Conservation (phyloP, 164 flowering plant species). For the Nelumbo lutea region DNA sequence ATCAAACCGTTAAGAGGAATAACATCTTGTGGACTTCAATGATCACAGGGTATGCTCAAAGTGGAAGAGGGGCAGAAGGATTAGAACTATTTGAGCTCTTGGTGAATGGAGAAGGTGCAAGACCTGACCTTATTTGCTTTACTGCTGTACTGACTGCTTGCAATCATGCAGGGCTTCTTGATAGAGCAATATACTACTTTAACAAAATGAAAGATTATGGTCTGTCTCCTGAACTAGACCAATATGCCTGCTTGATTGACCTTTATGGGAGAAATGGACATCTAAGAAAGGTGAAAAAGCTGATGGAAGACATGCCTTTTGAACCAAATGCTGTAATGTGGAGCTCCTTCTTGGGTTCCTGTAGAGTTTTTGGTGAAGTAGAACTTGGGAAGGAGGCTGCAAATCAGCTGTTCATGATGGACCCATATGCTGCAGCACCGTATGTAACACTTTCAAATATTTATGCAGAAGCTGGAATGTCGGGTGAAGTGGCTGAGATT, state of each 20-base stretch:
- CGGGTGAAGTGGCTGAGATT: slow-evolving; percentile 29
- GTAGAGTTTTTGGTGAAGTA: slow-evolving; percentile 35
- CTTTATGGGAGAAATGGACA: slow-evolving; percentile 44
- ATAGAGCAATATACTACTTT: slow-evolving; percentile 38
- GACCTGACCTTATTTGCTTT: slow-evolving; percentile 40
- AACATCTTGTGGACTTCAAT: slow-evolving; percentile 38
- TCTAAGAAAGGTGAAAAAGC: slow-evolving; percentile 37
- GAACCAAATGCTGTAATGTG: slow-evolving; percentile 38
- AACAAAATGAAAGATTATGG: slow-evolving; percentile 37
- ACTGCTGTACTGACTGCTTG: slow-evolving; percentile 51
- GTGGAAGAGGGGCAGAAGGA: slow-evolving; percentile 38
- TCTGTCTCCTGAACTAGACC: slow-evolving; percentile 40
- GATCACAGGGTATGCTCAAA: slow-evolving; percentile 43
- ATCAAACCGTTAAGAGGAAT: slow-evolving; percentile 25
- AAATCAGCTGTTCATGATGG: slow-evolving; percentile 25
- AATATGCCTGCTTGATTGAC: slow-evolving; percentile 48
- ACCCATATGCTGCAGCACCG: slow-evolving; percentile 27
- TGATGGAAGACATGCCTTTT: slow-evolving; percentile 45
- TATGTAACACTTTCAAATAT: slow-evolving; percentile 35
- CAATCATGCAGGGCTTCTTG: slow-evolving; percentile 48
- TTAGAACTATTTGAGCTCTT: slow-evolving; percentile 34
- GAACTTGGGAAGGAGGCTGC: slow-evolving; percentile 42
- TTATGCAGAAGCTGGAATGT: slow-evolving; percentile 43
- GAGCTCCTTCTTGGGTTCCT: slow-evolving; percentile 45
- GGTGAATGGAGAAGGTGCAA: slow-evolving; percentile 18